Base-by-base conservation (phyloP, 306 rosid species). In the Arachis stenosperma region DNA sequence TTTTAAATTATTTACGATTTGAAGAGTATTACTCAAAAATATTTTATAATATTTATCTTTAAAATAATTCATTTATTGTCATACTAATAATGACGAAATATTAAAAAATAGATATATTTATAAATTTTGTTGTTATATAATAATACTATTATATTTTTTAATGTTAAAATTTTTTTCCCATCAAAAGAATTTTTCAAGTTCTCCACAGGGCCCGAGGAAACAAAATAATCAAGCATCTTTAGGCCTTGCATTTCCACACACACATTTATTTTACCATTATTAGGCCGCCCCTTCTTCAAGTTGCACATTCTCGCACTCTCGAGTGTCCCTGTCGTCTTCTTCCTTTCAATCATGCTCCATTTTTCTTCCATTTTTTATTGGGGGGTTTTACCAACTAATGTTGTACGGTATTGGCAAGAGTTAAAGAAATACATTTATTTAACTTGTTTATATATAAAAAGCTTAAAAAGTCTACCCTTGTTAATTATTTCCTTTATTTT, bases 141-240 rank as follows among this genome's bases (percentile, higher is more conserved):
- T 22, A 22, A 22, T 22, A 22, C 27, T 22, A 22, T 22, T 22
- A 22, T 22, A 22, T 22, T 22, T 22, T 22, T 22, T 22, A 22
- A 22, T 1, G 27, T 22, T 22, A 22, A 22, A 22, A 22, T 22
- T 22, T 1, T 22, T 22, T 22, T 22, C 27, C 27, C 27, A 22
- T 22, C 27, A 22, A 22, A 22, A 22, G 27, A 22, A 22, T 22
- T 22, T 22, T 22, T 22, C 27, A 22, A 22, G 27, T 22, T 22
- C 27, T 22, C 27, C 27, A 22, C 27, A 1, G 27, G 90, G 90
- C 92, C 92, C 90, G 90, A 88, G 92, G 84, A 75, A 78, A 55
- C 46, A 66, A 63, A 71, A 53, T 2, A 4, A 22, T 22, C 27
- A 33, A 2, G 0, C 68, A 63, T 66, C 36, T 52, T 59, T 14